Percentiles rank a stretch among this genome's conserved stretches.
These are phyloP conservation scores for Phoma sp. DNA, from an alignment of 2,329 filamentous ascomycete species.

Conservation along the genomic window DNA sequence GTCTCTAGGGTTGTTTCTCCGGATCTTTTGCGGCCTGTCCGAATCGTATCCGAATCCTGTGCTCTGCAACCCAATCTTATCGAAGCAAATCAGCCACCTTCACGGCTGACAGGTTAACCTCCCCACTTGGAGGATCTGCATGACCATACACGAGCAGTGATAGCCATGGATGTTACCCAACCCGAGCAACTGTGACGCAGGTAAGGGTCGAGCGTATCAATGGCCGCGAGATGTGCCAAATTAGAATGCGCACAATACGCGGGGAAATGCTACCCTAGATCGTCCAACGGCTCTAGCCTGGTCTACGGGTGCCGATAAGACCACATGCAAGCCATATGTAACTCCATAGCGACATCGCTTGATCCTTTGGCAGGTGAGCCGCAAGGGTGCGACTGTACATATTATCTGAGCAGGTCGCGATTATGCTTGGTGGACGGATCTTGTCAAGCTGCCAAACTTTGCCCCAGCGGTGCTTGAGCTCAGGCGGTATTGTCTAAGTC, in stretches of 20 bases:
- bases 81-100: neutral
- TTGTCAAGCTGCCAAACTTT: neutral
- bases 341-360: conserved; percentile 24
- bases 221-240: neutral
- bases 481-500: neutral
- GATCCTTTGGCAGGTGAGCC: conserved; percentile 2
- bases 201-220: conserved; percentile 16
- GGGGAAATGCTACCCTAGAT: conserved; percentile 25
- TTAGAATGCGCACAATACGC: conserved; percentile 1
- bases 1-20: neutral
- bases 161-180: conserved; percentile 5
- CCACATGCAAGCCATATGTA: conserved; percentile 24
- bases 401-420: conserved; percentile 4
- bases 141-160: conserved; percentile 16
- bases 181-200: conserved; percentile 2
- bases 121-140: conserved; percentile 16
- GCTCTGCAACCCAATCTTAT: neutral
- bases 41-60: neutral
- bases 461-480: neutral
- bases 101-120: conserved; percentile 16
- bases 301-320: conserved; percentile 15
- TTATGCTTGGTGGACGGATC: neutral
- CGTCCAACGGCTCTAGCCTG: conserved; percentile 11
- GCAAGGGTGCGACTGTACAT: conserved; percentile 17
- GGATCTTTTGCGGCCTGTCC: neutral